Evolutionary conservation across 129 eudicot genomes (phyloP).

Genomic region (Mikania micrantha): DNA sequence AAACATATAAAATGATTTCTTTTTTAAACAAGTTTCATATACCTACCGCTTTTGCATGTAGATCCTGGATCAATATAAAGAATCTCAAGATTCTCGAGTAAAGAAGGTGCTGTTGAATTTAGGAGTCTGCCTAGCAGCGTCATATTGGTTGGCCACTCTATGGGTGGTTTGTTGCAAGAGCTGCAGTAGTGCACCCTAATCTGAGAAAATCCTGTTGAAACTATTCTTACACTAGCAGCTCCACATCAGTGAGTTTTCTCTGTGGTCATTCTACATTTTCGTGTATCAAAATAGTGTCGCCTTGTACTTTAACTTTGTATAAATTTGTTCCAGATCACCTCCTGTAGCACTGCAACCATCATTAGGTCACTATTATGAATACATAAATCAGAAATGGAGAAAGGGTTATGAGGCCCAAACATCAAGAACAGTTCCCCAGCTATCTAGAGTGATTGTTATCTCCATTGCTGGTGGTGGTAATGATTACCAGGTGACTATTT

Average conservation of each 20-base stretch:
- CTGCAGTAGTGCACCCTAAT: constrained; percentile 82
- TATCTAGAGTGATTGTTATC: constrained; percentile 68
- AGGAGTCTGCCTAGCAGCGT: constrained; percentile 62
- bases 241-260: constrained; percentile 84
- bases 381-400: constrained; percentile 79
- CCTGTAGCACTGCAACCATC: constrained; percentile 96
- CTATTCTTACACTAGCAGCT: constrained; percentile 79
- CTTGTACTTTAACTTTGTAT: constrained; percentile 1
- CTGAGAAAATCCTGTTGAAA: constrained; percentile 86
- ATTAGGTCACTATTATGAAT: constrained; percentile 74
- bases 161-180: constrained; percentile 99
- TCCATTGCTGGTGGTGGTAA: constrained; percentile 92
- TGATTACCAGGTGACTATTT: constrained; percentile 83
- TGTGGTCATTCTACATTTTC: constrained; percentile 14
- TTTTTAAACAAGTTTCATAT: constrained; percentile 7
- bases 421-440: constrained; percentile 47
- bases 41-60: constrained; percentile 23
- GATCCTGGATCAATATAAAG: constrained; percentile 88
- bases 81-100: constrained; percentile 59
- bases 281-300: not conserved
- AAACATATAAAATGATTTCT: not conserved
- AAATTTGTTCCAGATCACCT: constrained; percentile 58
- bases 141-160: constrained; percentile 90
- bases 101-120: constrained; percentile 58
- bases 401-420: constrained; percentile 68